These are phyloP conservation scores for Torrubiella hemipterigena DNA, from an alignment of 2,329 filamentous ascomycete species.

Conservation along the genomic window DNA sequence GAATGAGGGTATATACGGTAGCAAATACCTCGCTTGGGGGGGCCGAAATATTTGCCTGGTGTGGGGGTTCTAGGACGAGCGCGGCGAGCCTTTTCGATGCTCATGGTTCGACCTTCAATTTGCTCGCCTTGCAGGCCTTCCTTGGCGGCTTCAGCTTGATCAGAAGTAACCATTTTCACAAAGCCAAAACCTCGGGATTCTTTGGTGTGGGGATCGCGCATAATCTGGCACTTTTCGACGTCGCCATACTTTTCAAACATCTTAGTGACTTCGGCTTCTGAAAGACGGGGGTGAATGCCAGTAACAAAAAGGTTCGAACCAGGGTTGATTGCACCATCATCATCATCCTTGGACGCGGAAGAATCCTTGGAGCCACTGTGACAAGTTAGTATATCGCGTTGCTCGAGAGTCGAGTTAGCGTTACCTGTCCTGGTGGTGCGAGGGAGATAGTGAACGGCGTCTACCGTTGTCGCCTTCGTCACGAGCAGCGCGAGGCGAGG, in stretches of 20 bases:
- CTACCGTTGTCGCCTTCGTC: conserved; percentile 47
- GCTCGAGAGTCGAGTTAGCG: neutral
- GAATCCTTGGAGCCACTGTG: conserved; percentile 39
- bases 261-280: conserved; percentile 80
- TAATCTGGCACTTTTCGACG: conserved; percentile 98
- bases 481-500: conserved; percentile 48
- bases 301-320: conserved; percentile 99
- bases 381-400: neutral
- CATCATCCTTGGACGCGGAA: conserved; percentile 43
- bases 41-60: conserved; percentile 97
- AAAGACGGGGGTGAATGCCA: conserved; percentile 87
- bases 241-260: conserved; percentile 98
- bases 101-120: conserved; percentile 88
- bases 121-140: conserved; percentile 91
- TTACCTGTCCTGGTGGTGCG: conserved; percentile 32
- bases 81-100: conserved; percentile 97
- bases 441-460: conserved; percentile 52
- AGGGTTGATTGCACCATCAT: conserved; percentile 76
- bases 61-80: conserved; percentile 91
- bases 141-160: conserved; percentile 93
- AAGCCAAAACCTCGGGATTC: conserved; percentile 98
- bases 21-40: conserved; percentile 82
- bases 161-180: conserved; percentile 94
- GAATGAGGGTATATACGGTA: neutral
- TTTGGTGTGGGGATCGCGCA: conserved; percentile 96